These are phyloP conservation scores for Oryza australiensis DNA, from an alignment of 176 grass and related monocot genomes.

Conservation along the genomic window DNA sequence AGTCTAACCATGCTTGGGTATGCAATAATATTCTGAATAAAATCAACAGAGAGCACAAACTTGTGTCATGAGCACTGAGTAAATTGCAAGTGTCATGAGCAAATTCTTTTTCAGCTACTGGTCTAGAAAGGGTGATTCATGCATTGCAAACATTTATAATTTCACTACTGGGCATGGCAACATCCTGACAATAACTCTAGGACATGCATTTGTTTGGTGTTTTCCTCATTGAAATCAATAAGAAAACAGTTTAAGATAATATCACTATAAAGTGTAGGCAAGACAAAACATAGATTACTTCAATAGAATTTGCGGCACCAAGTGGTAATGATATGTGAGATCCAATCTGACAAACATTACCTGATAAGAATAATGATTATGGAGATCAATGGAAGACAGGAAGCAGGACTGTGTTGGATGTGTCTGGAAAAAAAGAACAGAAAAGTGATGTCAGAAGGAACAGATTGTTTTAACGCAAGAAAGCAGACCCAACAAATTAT, in stretches of 20 bases:
- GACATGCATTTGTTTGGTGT: conserved; percentile 12
- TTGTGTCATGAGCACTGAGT: background rate
- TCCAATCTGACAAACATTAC: conserved; percentile 51
- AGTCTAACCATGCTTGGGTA: conserved; percentile 10
- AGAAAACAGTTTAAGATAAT: conserved; percentile 19
- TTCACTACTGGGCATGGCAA: conserved; percentile 15
- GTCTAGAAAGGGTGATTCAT: background rate
- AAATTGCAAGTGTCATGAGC: background rate
- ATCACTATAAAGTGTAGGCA: background rate
- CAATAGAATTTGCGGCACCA: background rate
- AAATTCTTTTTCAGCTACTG: conserved; percentile 6
- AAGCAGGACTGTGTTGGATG: conserved; percentile 99
- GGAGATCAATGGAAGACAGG: conserved; percentile 98
- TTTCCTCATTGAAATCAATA: background rate
- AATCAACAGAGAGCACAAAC: conserved; percentile 7
- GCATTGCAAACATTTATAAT: conserved; percentile 27
- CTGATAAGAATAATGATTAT: conserved; percentile 99
- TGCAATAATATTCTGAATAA: conserved; percentile 6
- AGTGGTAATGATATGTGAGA: conserved; percentile 22
- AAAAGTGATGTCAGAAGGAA: conserved; percentile 13
- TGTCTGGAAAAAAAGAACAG: conserved; percentile 60
- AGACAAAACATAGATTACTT: conserved; percentile 3
- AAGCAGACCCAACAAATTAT: conserved; percentile 15
- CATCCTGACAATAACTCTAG: conserved; percentile 4
- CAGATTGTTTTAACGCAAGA: background rate